Conservation (phyloP, 345 rosid species). For the Acer yangbiense region DNA sequence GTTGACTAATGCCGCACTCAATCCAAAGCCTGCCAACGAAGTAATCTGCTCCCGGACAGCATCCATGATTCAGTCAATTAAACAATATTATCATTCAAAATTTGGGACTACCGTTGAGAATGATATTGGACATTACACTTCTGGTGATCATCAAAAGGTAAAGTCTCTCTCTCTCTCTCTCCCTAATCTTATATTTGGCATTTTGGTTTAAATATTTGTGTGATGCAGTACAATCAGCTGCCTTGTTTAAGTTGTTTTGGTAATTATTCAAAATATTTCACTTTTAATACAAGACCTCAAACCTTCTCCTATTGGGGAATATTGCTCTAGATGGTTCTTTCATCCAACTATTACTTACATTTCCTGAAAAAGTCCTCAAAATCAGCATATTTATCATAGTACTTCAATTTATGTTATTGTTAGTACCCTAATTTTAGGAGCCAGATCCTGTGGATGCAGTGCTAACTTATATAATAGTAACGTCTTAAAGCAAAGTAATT, state of each 20-base stretch:
- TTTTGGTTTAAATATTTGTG: not conserved
- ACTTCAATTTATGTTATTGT: not conserved
- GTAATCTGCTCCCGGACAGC: conserved; percentile 70
- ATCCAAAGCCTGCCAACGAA: conserved; percentile 52
- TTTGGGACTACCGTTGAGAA: conserved; percentile 51
- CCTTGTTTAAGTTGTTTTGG: not conserved
- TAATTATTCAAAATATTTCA: not conserved
- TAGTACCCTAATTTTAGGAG: not conserved
- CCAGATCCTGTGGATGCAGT: not conserved
- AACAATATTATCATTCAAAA: conserved; percentile 53
- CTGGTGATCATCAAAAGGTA: conserved; percentile 63
- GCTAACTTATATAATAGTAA: not conserved
- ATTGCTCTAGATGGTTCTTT: not conserved
- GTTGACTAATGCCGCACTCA: not conserved
- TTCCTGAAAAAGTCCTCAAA: not conserved
- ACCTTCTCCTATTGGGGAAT: not conserved
- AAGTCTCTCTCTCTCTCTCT: conserved; percentile 9
- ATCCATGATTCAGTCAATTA: conserved; percentile 60
- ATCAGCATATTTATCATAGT: not conserved
- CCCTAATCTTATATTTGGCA: not conserved
- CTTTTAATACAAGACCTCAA: not conserved
- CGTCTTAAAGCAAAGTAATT: not conserved
- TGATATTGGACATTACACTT: conserved; percentile 37
- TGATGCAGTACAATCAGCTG: not conserved
- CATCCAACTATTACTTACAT: not conserved